phyloP scores from a whole-genome alignment of 192 early-diverging fungal species.

The Helicostylum pulchrum region DNA sequence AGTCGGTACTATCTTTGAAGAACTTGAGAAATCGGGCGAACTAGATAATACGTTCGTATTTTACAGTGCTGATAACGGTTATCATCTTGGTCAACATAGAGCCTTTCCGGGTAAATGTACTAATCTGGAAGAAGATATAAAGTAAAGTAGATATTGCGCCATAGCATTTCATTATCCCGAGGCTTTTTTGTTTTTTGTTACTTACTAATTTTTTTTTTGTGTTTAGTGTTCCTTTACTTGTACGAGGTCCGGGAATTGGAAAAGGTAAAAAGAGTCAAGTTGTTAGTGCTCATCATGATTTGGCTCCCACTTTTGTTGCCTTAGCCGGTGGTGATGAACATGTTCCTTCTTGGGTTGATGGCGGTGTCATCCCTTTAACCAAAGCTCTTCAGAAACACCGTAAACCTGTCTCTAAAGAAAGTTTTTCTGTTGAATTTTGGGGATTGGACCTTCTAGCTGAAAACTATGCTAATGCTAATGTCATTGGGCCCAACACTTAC shows the following conservation, averaged over 20 bases:
- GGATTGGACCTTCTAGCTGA: constrained; percentile 11
- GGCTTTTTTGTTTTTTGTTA: constrained; percentile 15
- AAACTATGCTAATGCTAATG: constrained; percentile 23
- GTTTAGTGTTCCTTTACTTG: constrained; percentile 49
- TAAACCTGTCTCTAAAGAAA: constrained; percentile 47
- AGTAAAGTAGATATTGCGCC: constrained; percentile 25
- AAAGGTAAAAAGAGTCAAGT: constrained; percentile 40
- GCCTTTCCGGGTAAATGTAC: constrained; percentile 59
- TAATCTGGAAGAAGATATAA: constrained; percentile 63
- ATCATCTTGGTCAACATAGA: constrained; percentile 63
- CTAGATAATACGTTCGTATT: constrained; percentile 62
- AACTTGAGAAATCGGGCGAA: constrained; percentile 44
- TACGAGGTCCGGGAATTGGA: constrained; percentile 61
- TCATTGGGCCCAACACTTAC: constrained; percentile 43
- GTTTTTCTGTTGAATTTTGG: constrained; percentile 55
- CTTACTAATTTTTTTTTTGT: neutral
- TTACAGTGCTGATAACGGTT: constrained; percentile 68
- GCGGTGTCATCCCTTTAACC: constrained; percentile 52
- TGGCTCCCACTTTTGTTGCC: constrained; percentile 60
- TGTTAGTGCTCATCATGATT: constrained; percentile 53
- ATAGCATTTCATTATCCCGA: no score
- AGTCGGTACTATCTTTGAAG: constrained; percentile 50
- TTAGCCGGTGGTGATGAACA: constrained; percentile 42
- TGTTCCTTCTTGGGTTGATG: constrained; percentile 49
- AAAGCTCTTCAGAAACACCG: constrained; percentile 35